A percentile compares a stretch with the other conserved stretches of the same genome.
phyloP scores from a whole-genome alignment of 2,329 filamentous ascomycete genomes.

The Nannizziopsis arthrosporioides region DNA sequence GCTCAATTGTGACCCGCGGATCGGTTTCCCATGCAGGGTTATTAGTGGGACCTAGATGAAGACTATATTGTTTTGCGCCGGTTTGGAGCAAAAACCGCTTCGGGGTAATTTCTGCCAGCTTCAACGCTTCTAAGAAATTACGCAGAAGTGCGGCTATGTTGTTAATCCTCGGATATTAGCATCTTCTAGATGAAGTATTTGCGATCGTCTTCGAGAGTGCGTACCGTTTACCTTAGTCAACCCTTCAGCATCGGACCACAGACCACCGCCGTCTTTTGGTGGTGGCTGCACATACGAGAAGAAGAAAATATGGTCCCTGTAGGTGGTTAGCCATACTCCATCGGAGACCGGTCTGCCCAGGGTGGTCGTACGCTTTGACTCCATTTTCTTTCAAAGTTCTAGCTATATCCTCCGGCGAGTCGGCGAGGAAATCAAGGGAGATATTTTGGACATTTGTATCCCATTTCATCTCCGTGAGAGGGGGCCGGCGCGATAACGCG shows the following conservation, averaged over 20 bases:
- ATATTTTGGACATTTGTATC: slow-evolving; percentile 35
- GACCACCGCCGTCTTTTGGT: slow-evolving; percentile 34
- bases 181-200: not conserved
- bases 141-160: slow-evolving; percentile 27
- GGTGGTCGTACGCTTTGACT: slow-evolving; percentile 18
- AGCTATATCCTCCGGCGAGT: slow-evolving; percentile 22
- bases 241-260: slow-evolving; percentile 43
- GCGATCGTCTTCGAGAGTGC: not conserved
- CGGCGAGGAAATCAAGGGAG: slow-evolving; percentile 27
- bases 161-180: not conserved
- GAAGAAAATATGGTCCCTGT: slow-evolving; percentile 41
- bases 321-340: not conserved
- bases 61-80: slow-evolving; percentile 20
- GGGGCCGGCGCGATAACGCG: slow-evolving; percentile 38
- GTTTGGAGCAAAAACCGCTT: slow-evolving; percentile 39
- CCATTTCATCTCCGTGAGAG: slow-evolving; percentile 29
- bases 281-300: slow-evolving; percentile 44
- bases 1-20: slow-evolving; percentile 17
- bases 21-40: slow-evolving; percentile 21
- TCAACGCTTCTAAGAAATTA: slow-evolving; percentile 40
- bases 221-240: slow-evolving; percentile 37
- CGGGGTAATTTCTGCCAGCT: slow-evolving; percentile 33
- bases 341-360: not conserved
- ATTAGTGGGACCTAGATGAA: slow-evolving; percentile 18
- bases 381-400: slow-evolving; percentile 18